Base-by-base conservation (phyloP, 306 rosid genomes). In the Begonia loranthoides region DNA sequence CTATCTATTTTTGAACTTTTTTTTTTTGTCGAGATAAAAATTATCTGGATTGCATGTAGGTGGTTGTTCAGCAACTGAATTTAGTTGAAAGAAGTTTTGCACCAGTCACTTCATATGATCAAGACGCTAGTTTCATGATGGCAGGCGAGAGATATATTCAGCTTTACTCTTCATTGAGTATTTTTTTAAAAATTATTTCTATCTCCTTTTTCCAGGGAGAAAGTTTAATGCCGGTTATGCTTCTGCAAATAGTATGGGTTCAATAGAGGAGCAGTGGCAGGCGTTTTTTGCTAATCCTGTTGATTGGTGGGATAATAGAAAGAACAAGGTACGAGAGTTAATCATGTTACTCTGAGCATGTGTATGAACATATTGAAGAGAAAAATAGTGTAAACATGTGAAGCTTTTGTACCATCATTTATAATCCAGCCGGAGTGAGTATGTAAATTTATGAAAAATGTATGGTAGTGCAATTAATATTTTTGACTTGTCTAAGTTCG, bases 21-120 rank as follows among this genome's bases (percentile, higher is more conserved):
- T 44, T 44, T 16, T 12, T 39, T 10, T 8, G 61, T 60, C 36
- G 13, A 57, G 66, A 28, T 56, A n/a, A 52, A 40, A 57, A 14
- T 52, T 45, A 59, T 55, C 11, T 53, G 49, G 43, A 24, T 60
- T 41, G 68, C 14, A 17, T 43, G 55, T 64, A 90, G 97, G 95
- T 90, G 33, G 79, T 86, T 55, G 83, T 44, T 59, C 88, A 90
- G 68, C 84, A 83, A 69, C 80, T 90, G 76, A 90, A 76, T 69
- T 83, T 90, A 65, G 68, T 90, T 8, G 93, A 78, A n/a, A 76
- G 59, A 76, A 71, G 61, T 65, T 52, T 53, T 46, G 51, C 73
- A 6, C 57, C 77, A 3, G 50, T 39, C 14, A 34, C 74, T n/a
- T 53, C 60, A 10, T 55, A 56, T 53, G 82, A 73, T 41, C 80